Conservation (phyloP, 164 flowering plant species). For the Tinospora cordifolia region DNA sequence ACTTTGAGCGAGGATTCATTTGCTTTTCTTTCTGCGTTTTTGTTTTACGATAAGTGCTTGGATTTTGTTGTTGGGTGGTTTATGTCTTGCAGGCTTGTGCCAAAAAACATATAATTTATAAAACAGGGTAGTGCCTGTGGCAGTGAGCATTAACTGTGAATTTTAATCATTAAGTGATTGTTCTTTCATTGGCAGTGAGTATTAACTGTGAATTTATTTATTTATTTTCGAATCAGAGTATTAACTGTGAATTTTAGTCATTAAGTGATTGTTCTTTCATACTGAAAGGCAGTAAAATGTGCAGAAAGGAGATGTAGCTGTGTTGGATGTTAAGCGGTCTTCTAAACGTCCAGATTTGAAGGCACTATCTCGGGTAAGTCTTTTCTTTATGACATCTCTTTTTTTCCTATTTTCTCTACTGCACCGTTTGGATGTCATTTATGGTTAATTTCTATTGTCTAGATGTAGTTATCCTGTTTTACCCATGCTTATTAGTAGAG, state of each 20-base stretch:
- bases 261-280: neutral
- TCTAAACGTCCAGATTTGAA: constrained; percentile 42
- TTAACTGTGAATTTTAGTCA: neutral
- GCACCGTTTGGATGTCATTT: neutral
- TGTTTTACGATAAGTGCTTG: too few species aligned
- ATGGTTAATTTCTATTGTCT: neutral
- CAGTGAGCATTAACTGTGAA: neutral
- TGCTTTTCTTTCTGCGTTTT: too few species aligned
- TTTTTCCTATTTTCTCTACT: neutral
- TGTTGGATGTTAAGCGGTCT: constrained; percentile 21
- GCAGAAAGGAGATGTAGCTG: constrained; percentile 29
- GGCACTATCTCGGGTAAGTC: constrained; percentile 31
- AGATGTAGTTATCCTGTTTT: neutral
- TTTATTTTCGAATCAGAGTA: neutral
- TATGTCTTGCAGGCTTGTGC: too few species aligned
- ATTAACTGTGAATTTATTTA: neutral
- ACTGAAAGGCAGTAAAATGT: neutral
- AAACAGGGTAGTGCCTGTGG: too few species aligned
- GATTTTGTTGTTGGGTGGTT: too few species aligned
- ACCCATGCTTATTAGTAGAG: too few species aligned
- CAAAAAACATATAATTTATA: too few species aligned
- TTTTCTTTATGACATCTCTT: neutral
- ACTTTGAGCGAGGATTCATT: too few species aligned
- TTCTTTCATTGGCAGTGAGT: neutral
- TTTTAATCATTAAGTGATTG: too few species aligned